phyloP scores from a whole-genome alignment of 2,329 filamentous ascomycete genomes.

The Sclerotiophoma versabilis region DNA sequence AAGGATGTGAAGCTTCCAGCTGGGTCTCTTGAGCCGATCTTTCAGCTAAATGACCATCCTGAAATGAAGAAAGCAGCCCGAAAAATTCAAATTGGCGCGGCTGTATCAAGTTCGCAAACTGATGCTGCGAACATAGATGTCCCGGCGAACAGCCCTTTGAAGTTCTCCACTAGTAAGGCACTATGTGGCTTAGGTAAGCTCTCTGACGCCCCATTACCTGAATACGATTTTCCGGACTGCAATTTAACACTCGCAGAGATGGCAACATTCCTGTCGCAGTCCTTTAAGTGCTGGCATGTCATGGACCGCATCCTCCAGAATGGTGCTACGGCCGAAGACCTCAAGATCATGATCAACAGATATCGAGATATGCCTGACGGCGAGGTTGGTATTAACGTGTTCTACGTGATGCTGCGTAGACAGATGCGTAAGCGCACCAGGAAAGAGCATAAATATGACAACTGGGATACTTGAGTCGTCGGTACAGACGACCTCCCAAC shows the following conservation, averaged over 20 bases:
- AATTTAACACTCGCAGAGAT: conserved; percentile 38
- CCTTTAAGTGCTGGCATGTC: conserved; percentile 32
- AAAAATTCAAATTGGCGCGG: not conserved
- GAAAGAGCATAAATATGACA: conserved; percentile 13
- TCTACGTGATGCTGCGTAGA: conserved; percentile 28
- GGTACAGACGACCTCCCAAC: conserved; percentile 1
- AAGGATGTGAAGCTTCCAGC: not conserved
- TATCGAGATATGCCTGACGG: conserved; percentile 23
- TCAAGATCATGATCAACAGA: conserved; percentile 27
- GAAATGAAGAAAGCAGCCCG: not conserved
- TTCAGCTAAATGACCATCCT: not conserved
- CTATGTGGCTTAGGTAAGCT: conserved; percentile 21
- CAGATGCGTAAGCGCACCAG: conserved; percentile 22
- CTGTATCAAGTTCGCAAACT: not conserved
- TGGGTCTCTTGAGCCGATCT: conserved; percentile 8
- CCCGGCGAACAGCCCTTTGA: too few relatives aligned
- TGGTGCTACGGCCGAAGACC: conserved; percentile 15
- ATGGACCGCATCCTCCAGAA: conserved; percentile 35
- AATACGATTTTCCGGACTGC: conserved; percentile 26
- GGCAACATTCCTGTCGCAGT: conserved; percentile 32
- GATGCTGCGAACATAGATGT: too few relatives aligned
- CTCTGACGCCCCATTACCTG: conserved; percentile 22
- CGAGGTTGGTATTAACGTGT: conserved; percentile 16
- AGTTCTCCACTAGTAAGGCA: not conserved
- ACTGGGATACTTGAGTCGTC: conserved; percentile 23